phyloP scores from a whole-genome alignment of 2,329 filamentous ascomycete genomes.

The Diaporthe caulivora region DNA sequence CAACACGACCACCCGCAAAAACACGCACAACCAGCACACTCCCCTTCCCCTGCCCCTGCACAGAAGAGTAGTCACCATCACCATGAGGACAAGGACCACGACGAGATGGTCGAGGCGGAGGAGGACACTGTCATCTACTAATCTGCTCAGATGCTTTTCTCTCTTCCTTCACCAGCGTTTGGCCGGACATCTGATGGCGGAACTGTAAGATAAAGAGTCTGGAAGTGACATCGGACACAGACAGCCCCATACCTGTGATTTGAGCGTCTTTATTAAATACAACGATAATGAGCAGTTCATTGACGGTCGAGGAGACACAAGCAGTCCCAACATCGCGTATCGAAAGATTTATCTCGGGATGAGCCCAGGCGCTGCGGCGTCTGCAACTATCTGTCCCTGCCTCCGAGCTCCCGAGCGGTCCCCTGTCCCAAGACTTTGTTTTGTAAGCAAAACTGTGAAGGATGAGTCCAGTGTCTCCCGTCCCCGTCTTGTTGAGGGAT shows the following conservation, averaged over 20 bases:
- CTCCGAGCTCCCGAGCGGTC: background rate
- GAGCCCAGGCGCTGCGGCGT: background rate
- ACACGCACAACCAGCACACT: constrained; percentile 30
- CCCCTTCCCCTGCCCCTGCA: constrained; percentile 41
- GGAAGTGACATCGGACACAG: background rate
- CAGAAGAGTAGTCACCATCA: constrained; percentile 48
- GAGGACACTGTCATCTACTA: constrained; percentile 95
- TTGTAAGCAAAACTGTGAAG: background rate
- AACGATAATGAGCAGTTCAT: background rate
- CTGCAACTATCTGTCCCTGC: background rate
- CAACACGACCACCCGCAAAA: constrained; percentile 11
- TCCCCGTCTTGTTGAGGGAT: background rate
- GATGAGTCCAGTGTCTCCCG: background rate
- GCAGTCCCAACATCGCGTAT: no score
- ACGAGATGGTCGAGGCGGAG: constrained; percentile 84
- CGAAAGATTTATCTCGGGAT: background rate
- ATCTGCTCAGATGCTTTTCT: constrained; percentile 42
- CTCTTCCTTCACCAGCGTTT: background rate
- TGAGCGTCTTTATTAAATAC: background rate
- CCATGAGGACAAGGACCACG: constrained; percentile 57
- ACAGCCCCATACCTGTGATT: background rate
- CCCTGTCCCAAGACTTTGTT: background rate
- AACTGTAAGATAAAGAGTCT: constrained; percentile 1
- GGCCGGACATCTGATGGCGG: background rate
- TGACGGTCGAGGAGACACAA: background rate